Base-by-base conservation (phyloP, 495 filamentous ascomycete species). In the Aspergillus taichungensis region DNA sequence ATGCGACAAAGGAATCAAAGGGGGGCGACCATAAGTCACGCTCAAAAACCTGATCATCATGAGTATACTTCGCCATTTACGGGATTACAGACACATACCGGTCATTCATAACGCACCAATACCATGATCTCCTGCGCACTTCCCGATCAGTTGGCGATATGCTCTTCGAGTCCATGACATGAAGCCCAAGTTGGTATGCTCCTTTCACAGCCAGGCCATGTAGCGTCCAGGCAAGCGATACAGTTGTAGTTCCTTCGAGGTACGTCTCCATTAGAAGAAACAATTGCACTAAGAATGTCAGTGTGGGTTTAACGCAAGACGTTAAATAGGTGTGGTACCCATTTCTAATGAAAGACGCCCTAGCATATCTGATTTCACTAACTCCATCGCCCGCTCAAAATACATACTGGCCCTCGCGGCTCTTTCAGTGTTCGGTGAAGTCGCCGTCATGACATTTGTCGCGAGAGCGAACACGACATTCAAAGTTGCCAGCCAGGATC, bases 91-190 rank as follows among this genome's bases (percentile, higher is more conserved):
- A 24, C 18, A 24, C 18, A 33, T 34, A 45, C 42, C 42, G 30
- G 36, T 45, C 42, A 37, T 45, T 45, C 33, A 45, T 45, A 24
- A 45, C 33, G 29, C 42, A 45, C 32, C 42, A 45, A 28, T 37
- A 45, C 42, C 42, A 45, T 9, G 30, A 8, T 24, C 42, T 45
- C 13, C 8, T 28, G 12, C 42, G 42, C 6, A 45, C 13, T 12
- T 45, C 42, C n/a, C 33, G 8, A 8, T 37, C 42, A n/a, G 18
- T 6, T 6, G 28, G 9, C 8, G 33, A 12, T n/a, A 12, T 5
- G 12, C 13, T 8, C 24, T 28, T 45, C 1, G 34, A 45, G 5
- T 9, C 32, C 14, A 29, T 24, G 2, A 6, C 5, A 13, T 45
- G 42, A 5, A 45, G 18, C 0, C 42, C 42, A 8, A 45, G 42